phyloP scores from a whole-genome alignment of 345 rosid species.

The Eucalyptus camaldulensis region DNA sequence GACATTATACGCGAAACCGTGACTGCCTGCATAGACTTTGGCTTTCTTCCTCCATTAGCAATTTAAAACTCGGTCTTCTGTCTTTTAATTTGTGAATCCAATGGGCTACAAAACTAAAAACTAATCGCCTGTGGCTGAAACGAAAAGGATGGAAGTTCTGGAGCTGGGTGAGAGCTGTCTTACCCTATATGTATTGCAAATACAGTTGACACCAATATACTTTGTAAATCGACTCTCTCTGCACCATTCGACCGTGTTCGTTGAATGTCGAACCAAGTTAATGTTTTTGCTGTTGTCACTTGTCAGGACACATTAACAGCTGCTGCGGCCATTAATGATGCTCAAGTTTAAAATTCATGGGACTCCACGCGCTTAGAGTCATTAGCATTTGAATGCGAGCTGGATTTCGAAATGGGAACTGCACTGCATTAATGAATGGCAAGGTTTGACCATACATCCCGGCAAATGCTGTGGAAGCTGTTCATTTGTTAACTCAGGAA shows the following conservation, averaged over 20 bases:
- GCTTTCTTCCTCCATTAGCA: constrained; percentile 16
- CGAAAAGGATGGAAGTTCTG: background rate
- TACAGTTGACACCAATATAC: background rate
- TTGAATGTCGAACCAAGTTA: background rate
- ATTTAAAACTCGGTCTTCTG: background rate
- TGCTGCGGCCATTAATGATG: background rate
- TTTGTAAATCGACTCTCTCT: background rate
- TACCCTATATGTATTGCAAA: background rate
- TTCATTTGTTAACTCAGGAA: background rate
- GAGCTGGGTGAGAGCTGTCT: background rate
- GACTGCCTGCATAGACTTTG: constrained; percentile 13
- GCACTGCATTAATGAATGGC: background rate
- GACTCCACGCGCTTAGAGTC: background rate
- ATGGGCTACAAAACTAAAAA: background rate
- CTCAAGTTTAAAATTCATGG: background rate
- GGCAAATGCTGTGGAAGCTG: background rate
- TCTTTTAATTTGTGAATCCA: background rate
- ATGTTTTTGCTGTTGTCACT: background rate
- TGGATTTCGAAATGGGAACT: background rate
- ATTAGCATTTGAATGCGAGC: background rate
- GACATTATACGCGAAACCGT: constrained; percentile 43
- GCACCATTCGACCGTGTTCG: background rate
- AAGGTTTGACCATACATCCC: background rate
- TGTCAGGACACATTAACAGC: background rate
- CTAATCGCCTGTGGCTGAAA: background rate